Evolutionary conservation across 1,284 basidiomycete genomes (phyloP), one percentile per base, ranked within the genome.

Genomic region (Malassezia equina): DNA sequence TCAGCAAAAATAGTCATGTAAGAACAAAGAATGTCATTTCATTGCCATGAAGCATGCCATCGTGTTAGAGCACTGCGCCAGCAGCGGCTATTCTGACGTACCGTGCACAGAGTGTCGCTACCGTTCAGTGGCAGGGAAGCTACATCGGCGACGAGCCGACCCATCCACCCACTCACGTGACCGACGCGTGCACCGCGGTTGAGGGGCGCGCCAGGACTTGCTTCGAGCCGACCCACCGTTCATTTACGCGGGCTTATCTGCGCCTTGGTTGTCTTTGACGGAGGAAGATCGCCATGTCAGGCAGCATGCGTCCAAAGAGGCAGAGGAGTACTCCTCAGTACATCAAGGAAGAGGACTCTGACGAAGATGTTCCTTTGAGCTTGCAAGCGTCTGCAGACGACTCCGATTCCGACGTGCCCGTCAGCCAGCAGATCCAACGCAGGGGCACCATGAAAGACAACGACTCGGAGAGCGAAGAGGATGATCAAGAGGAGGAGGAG

Each of bases 371-470:
- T n/a, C 60, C 64, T 11, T 40, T 64, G 36, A 80, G 78, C 59
- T 77, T 77, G 43, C 77, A 76, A 56, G 63, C 65, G 13, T 69
- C 70, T 32, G 61, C 52, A 19, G 41, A 45, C 15, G 47, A 62
- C 40, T 40, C 32, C 19, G 51, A 55, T 49, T 60, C 58, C 15
- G 62, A 64, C 46, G 56, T 49, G 17, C 67, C 62, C 1, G 61
- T 67, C 40, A 60, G 55, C 4, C 58, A 43, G 48, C 61, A 55
- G 24, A 40, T 58, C 21, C 40, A 61, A 31, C 47, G 66, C 17
- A 43, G 46, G n/a, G 31, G 59, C 36, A 59, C 55, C 34, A 60
- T 60, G 31, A 60, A 64, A 21, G 48, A 42, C 19, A 60, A 50
- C 6, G 56, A 55, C 55, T 58, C 25, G 47, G 62, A 57, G 39